Conservation (phyloP, 2,329 filamentous ascomycete genomes). For the Sclerotinia subarctica region DNA sequence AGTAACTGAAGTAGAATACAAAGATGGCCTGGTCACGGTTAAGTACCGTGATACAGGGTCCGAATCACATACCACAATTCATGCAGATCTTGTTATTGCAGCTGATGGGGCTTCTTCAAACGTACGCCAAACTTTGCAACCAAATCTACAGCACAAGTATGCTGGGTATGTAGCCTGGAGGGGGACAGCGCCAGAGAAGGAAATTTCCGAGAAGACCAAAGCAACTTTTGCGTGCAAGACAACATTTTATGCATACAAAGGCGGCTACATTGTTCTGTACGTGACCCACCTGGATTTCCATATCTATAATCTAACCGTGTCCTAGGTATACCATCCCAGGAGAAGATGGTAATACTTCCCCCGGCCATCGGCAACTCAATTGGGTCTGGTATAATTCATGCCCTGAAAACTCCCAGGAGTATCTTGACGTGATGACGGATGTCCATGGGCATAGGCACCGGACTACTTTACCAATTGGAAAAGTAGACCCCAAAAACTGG, state of each 20-base stretch:
- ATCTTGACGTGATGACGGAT: not conserved
- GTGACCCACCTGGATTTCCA: not conserved
- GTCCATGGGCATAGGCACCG: not conserved
- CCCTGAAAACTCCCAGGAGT: not conserved
- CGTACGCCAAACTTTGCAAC: not conserved
- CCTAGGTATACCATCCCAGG: not conserved
- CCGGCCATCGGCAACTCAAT: not conserved
- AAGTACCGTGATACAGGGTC: not conserved
- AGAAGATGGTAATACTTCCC: not conserved
- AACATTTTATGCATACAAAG: not conserved
- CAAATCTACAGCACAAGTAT: not conserved
- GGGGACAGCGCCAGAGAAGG: not conserved
- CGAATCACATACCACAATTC: not conserved
- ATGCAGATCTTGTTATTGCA: slow-evolving; percentile 3
- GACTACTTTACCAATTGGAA: not conserved
- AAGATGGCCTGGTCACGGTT: not conserved
- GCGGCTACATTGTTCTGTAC: not conserved
- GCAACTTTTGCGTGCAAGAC: not conserved
- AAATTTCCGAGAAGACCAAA: not conserved
- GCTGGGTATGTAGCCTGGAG: slow-evolving; percentile 8
- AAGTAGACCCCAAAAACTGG: not conserved
- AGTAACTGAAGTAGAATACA: not conserved
- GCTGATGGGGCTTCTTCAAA: not conserved
- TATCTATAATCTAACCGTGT: not conserved
- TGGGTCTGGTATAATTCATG: slow-evolving; percentile 8